Percentiles rank a stretch among this genome's conserved stretches.
These are phyloP conservation scores for Nakazawaea laoshanensis DNA, from an alignment of 805 yeast genomes.

Conservation along the genomic window DNA sequence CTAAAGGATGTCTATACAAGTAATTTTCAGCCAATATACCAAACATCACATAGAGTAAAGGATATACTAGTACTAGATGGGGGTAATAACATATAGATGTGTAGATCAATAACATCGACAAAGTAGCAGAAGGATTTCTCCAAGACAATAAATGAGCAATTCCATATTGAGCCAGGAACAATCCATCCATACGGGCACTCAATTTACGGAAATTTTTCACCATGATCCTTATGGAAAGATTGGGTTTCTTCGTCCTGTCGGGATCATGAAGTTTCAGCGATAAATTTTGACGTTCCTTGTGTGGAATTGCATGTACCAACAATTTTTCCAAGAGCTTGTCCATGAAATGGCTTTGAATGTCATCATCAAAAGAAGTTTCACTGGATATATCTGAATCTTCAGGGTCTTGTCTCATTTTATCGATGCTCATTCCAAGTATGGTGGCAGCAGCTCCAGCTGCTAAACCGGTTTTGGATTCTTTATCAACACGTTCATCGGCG, in stretches of 20 bases:
- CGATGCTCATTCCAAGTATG: conserved; percentile 34
- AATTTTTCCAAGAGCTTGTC: conserved; percentile 50
- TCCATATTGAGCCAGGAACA: conserved; percentile 57
- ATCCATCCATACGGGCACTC: conserved; percentile 43
- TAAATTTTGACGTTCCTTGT: conserved; percentile 36
- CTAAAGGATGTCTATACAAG: conserved; percentile 56
- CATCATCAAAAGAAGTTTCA: conserved; percentile 10
- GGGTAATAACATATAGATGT: conserved; percentile 70
- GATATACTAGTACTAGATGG: conserved; percentile 53
- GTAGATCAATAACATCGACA: conserved; percentile 48
- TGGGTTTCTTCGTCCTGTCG: conserved; percentile 34
- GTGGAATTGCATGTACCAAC: conserved; percentile 39
- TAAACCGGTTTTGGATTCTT: conserved; percentile 20
- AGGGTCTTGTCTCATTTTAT: conserved; percentile 15
- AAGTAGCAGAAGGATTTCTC: conserved; percentile 66
- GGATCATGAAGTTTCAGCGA: conserved; percentile 35
- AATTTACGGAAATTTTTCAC: conserved; percentile 50
- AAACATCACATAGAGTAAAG: conserved; percentile 44
- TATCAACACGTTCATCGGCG: conserved; percentile 11
- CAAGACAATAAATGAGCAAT: conserved; percentile 57
- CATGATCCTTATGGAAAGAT: conserved; percentile 48
- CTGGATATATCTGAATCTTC: conserved; percentile 6
- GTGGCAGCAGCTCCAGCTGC: conserved; percentile 37
- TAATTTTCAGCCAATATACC: conserved; percentile 68
- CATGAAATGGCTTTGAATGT: conserved; percentile 35